Evolutionary conservation across 2,329 filamentous ascomycete species (phyloP).

Genomic region (Geosmithia flava): DNA sequence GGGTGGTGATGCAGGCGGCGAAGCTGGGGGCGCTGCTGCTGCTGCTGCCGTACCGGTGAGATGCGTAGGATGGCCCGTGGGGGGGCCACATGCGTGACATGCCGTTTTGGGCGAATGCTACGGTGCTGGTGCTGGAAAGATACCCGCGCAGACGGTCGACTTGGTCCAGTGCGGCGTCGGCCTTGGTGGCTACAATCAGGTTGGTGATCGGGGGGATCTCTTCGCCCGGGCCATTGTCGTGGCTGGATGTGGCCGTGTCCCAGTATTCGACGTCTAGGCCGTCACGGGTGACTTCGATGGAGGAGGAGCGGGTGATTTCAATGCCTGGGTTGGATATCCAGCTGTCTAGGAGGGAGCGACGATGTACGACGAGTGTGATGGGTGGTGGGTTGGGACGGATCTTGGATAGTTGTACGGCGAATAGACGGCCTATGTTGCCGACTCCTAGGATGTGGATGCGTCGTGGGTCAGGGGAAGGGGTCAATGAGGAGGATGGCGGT

Average conservation of each 20-base stretch:
- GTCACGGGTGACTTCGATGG: slow-evolving; percentile 9
- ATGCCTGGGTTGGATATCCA: slow-evolving; percentile 34
- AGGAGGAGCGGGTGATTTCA: slow-evolving; percentile 25
- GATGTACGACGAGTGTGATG: slow-evolving; percentile 70
- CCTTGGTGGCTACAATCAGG: slow-evolving; percentile 70
- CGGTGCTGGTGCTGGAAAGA: slow-evolving; percentile 50
- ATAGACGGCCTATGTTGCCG: slow-evolving; percentile 70
- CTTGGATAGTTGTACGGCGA: slow-evolving; percentile 59
- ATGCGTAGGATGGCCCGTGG: slow-evolving; percentile 28
- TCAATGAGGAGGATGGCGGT: neutral
- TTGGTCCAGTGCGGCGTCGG: slow-evolving; percentile 52
- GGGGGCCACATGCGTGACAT: slow-evolving; percentile 58
- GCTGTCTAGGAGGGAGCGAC: slow-evolving; percentile 31
- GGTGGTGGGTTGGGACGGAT: slow-evolving; percentile 49
- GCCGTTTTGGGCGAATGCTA: slow-evolving; percentile 82
- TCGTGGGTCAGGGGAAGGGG: slow-evolving; percentile 8
- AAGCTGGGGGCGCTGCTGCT: slow-evolving; percentile 46
- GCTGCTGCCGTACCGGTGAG: slow-evolving; percentile 20
- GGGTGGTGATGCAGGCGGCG: slow-evolving; percentile 51
- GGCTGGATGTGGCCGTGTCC: slow-evolving; percentile 20
- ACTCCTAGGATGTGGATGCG: slow-evolving; percentile 68
- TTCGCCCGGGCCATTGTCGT: slow-evolving; percentile 14
- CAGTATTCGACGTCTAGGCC: slow-evolving; percentile 42
- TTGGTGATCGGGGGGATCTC: slow-evolving; percentile 47
- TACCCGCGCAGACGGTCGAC: slow-evolving; percentile 46